Conservation (phyloP, 2,329 filamentous ascomycete species). For the Bimuria novae-zelandiae region DNA sequence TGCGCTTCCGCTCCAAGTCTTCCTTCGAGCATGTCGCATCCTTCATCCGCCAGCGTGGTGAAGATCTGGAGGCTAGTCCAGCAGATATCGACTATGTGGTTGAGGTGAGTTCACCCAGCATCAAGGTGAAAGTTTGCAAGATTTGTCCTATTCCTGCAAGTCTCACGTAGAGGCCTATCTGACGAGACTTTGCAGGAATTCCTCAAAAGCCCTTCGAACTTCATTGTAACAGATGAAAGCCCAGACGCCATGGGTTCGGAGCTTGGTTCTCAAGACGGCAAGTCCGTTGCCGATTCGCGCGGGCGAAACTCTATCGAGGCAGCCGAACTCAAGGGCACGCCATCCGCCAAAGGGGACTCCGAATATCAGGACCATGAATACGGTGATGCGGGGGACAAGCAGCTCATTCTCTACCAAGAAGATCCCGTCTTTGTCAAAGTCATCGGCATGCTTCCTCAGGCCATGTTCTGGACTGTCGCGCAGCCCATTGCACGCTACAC, state of each 20-base stretch:
- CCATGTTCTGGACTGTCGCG: slow-evolving; percentile 30
- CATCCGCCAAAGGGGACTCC: background rate
- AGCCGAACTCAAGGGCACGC: background rate
- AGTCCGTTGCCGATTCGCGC: too few species aligned
- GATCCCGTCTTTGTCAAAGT: slow-evolving; percentile 31
- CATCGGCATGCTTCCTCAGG: slow-evolving; percentile 29
- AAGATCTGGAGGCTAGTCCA: slow-evolving; percentile 11
- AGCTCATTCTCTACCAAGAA: slow-evolving; percentile 13
- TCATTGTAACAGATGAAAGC: background rate
- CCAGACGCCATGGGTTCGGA: background rate
- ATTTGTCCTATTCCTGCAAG: background rate
- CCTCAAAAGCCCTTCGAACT: background rate
- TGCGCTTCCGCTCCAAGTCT: slow-evolving; percentile 3
- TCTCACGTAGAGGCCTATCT: background rate
- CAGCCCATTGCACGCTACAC: slow-evolving; percentile 10
- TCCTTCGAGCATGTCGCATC: background rate
- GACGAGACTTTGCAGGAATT: background rate
- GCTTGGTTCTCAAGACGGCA: too few species aligned
- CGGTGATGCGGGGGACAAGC: slow-evolving; percentile 5
- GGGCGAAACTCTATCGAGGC: background rate
- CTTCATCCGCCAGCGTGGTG: slow-evolving; percentile 11
- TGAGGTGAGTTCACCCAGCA: slow-evolving; percentile 3
- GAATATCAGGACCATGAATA: background rate
- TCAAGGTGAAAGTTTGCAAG: background rate
- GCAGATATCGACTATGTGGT: slow-evolving; percentile 12